Percentiles rank a stretch among this genome's conserved stretches.
phyloP scores from a whole-genome alignment of 768 basidiomycete species.

The Daedalea quercina region DNA sequence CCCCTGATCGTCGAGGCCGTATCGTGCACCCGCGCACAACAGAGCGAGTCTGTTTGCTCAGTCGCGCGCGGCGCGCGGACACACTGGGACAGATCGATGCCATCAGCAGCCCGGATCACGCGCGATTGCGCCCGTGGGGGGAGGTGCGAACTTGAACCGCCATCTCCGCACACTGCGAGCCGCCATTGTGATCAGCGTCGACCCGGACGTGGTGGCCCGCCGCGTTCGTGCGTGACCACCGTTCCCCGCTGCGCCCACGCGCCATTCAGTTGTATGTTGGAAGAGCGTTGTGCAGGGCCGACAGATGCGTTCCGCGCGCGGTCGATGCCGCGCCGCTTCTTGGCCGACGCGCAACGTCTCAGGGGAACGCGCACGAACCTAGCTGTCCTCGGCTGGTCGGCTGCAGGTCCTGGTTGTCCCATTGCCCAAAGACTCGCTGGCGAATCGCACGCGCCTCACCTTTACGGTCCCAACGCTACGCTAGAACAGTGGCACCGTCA shows the following conservation, averaged over 20 bases:
- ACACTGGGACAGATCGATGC: conserved; percentile 2
- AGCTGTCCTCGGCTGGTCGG: too few relatives aligned
- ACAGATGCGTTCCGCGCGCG: too few relatives aligned
- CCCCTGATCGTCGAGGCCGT: conserved; percentile 2
- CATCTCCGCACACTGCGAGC: neutral
- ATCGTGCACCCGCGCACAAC: neutral
- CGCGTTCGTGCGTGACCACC: too few relatives aligned
- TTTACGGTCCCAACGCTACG: neutral
- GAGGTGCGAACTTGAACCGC: neutral
- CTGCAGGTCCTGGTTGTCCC: too few relatives aligned
- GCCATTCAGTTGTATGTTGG: too few relatives aligned
- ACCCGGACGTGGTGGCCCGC: neutral
- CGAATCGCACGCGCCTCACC: neutral
- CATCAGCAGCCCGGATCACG: neutral
- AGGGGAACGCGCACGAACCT: too few relatives aligned
- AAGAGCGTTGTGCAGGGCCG: too few relatives aligned
- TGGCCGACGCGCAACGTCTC: too few relatives aligned
- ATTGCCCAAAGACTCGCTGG: neutral
- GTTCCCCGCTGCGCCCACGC: too few relatives aligned
- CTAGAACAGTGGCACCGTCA: neutral
- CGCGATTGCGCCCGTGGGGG: neutral
- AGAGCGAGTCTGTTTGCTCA: neutral
- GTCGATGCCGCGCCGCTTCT: too few relatives aligned
- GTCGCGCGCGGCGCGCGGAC: neutral
- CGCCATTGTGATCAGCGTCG: neutral